Conservation (phyloP, 768 basidiomycete genomes). For the Tylopilus subfusipes region DNA sequence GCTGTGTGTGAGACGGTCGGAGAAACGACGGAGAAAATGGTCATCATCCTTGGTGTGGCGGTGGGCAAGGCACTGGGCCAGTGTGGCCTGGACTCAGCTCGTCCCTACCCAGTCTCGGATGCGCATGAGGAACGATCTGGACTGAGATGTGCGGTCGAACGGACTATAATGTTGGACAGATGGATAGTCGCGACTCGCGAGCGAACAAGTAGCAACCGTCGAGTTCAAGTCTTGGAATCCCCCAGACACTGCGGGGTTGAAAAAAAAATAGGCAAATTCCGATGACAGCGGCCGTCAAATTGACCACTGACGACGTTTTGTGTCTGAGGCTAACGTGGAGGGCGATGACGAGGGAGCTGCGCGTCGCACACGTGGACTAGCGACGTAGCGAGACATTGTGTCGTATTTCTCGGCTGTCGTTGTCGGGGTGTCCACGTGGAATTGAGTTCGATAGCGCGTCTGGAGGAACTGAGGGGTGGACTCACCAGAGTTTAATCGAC, state of each 20-base stretch:
- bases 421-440: neutral
- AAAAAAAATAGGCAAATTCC: neutral
- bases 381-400: no score
- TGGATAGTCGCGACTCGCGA: neutral
- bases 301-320: no score
- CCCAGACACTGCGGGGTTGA: conserved; percentile 10
- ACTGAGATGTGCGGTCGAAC: neutral
- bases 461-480: neutral
- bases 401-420: no score
- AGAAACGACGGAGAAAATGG: neutral
- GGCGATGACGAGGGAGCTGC: no score
- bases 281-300: no score
- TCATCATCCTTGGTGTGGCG: neutral
- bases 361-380: no score
- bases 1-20: neutral
- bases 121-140: neutral
- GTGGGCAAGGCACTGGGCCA: no score
- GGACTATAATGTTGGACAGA: neutral
- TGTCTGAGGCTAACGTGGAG: no score
- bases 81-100: no score
- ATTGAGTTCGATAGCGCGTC: no score
- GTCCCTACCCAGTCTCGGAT: no score
- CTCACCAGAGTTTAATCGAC: neutral
- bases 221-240: neutral
- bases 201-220: neutral